These are phyloP conservation scores for Quercus wislizeni DNA, from an alignment of 306 rosid genomes.

Conservation along the genomic window DNA sequence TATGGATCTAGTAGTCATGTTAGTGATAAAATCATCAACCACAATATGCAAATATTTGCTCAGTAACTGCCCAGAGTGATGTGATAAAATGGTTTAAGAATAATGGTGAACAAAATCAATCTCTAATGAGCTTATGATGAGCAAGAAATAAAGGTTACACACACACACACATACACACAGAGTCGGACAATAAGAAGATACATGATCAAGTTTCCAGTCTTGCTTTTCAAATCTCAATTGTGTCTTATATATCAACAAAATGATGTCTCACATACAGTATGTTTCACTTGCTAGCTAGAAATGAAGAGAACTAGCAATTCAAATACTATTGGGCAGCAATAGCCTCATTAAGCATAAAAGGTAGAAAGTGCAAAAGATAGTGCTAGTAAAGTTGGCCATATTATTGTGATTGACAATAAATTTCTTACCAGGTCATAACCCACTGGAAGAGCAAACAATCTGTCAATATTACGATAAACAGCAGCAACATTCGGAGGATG, in stretches of 20 bases:
- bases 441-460: conserved; percentile 62
- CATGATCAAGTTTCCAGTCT: too few species aligned
- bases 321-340: background rate
- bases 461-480: conserved; percentile 70
- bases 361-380: background rate
- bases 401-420: background rate
- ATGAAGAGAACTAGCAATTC: background rate
- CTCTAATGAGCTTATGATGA: background rate
- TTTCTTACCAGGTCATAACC: conserved; percentile 94
- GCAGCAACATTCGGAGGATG: conserved; percentile 98
- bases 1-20: background rate
- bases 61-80: background rate
- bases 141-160: background rate
- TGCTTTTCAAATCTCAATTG: background rate
- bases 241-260: background rate
- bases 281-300: background rate
- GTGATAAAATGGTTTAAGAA: background rate
- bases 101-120: background rate
- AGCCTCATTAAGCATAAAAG: background rate
- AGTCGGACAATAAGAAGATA: too few species aligned
- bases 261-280: background rate
- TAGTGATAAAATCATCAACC: background rate
- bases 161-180: too few species aligned
- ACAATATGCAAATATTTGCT: background rate
- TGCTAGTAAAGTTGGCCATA: background rate